Evolutionary conservation across 108 stramenopile genomes (phyloP).

Genomic region (Parmales sp.): DNA sequence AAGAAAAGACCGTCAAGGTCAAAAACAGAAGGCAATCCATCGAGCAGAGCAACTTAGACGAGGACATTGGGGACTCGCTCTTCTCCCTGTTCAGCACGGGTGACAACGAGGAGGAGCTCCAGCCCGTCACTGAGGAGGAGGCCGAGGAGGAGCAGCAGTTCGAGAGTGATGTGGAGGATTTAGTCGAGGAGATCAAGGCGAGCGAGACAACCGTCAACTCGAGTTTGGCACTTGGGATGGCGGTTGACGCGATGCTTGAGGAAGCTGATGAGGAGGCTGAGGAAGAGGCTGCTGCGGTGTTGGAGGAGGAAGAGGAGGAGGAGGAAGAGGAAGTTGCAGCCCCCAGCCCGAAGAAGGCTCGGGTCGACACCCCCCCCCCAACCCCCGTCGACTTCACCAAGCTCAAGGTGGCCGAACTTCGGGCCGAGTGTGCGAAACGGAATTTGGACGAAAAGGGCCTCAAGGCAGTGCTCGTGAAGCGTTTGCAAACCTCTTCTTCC

Average conservation of each 20-base stretch:
- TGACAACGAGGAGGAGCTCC: neutral
- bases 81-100: neutral
- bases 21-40: neutral
- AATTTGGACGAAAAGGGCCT: neutral
- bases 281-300: neutral
- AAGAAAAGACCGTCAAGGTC: too few relatives aligned
- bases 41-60: neutral
- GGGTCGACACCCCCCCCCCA: too few relatives aligned
- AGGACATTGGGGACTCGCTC: neutral
- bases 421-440: neutral
- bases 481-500: neutral
- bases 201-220: too few relatives aligned
- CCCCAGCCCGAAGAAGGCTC: neutral
- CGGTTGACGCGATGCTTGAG: neutral
- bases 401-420: neutral
- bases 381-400: neutral
- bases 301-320: neutral
- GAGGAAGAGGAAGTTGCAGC: neutral
- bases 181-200: neutral
- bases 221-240: too few relatives aligned
- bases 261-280: neutral
- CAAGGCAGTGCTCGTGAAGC: neutral
- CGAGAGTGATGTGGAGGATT: neutral
- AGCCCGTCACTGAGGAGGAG: neutral
- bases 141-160: neutral